Conservation (phyloP, 2,329 filamentous ascomycete genomes). For the Sordariomycetes sp. region DNA sequence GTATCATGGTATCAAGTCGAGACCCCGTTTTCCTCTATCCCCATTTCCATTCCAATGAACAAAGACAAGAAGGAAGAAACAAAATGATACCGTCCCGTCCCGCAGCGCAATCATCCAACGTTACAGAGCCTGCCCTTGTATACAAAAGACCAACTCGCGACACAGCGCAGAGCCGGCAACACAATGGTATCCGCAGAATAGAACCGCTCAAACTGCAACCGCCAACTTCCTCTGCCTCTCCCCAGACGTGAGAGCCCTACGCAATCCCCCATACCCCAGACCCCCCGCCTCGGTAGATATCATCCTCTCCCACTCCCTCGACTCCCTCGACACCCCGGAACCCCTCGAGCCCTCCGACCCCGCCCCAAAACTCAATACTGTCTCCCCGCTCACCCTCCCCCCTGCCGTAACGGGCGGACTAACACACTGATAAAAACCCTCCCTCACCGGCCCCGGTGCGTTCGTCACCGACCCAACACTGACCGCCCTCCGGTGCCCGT, state of each 20-base stretch:
- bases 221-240: neutral
- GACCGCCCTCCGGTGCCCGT: conserved; percentile 20
- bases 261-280: neutral
- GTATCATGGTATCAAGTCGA: neutral
- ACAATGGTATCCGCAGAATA: neutral
- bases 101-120: neutral
- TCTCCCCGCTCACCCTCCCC: conserved; percentile 27
- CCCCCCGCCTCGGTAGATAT: conserved; percentile 22
- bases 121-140: neutral
- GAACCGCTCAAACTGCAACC: neutral
- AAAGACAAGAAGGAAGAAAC: neutral
- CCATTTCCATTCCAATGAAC: too few species aligned
- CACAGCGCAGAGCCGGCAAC: neutral
- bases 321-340: too few species aligned
- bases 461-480: conserved; percentile 33
- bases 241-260: neutral
- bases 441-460: conserved; percentile 35
- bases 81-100: neutral
- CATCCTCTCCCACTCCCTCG: conserved; percentile 34
- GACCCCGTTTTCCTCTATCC: neutral
- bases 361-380: conserved; percentile 23
- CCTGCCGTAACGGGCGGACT: conserved; percentile 16
- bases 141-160: neutral
- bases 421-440: conserved; percentile 48
- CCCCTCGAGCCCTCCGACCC: too few species aligned